These are phyloP conservation scores for Colletotrichum shisoi DNA, from an alignment of 2,329 filamentous ascomycete species.

Conservation along the genomic window DNA sequence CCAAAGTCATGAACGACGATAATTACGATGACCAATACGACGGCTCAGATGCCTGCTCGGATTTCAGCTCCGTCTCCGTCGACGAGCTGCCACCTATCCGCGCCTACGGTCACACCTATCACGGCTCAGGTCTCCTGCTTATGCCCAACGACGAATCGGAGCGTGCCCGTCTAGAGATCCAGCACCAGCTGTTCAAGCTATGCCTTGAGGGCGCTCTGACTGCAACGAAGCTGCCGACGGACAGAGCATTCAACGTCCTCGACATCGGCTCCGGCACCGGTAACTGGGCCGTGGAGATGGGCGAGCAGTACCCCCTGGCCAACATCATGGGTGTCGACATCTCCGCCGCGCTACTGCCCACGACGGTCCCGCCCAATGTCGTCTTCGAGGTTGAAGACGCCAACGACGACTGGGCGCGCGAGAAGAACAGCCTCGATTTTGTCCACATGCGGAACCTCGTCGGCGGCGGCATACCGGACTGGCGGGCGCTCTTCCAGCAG, in stretches of 20 bases:
- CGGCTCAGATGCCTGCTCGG: constrained; percentile 44
- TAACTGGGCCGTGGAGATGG: constrained; percentile 56
- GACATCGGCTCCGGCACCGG: constrained; percentile 56
- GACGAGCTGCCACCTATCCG: constrained; percentile 47
- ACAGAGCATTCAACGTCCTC: constrained; percentile 46
- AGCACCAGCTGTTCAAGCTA: constrained; percentile 49
- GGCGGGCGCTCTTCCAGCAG: constrained; percentile 49
- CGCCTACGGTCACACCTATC: constrained; percentile 50
- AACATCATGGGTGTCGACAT: constrained; percentile 54
- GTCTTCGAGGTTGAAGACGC: constrained; percentile 67
- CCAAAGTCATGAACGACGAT: constrained; percentile 1
- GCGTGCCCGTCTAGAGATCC: constrained; percentile 45
- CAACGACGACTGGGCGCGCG: constrained; percentile 55
- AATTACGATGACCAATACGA: constrained; percentile 41
- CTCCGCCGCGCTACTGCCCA: constrained; percentile 52
- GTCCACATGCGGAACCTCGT: constrained; percentile 55
- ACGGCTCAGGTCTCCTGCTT: constrained; percentile 48
- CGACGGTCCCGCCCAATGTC: constrained; percentile 64
- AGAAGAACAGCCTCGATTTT: constrained; percentile 49
- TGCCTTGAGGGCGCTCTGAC: constrained; percentile 48
- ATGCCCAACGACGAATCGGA: constrained; percentile 50
- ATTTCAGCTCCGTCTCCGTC: constrained; percentile 48
- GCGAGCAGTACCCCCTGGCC: constrained; percentile 51
- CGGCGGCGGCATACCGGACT: constrained; percentile 56
- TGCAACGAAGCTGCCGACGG: constrained; percentile 45